Evolutionary conservation across 2,329 filamentous ascomycete genomes (phyloP), one percentile per base, ranked within the genome.

Genomic region (Fonsecaea pedrosoi): DNA sequence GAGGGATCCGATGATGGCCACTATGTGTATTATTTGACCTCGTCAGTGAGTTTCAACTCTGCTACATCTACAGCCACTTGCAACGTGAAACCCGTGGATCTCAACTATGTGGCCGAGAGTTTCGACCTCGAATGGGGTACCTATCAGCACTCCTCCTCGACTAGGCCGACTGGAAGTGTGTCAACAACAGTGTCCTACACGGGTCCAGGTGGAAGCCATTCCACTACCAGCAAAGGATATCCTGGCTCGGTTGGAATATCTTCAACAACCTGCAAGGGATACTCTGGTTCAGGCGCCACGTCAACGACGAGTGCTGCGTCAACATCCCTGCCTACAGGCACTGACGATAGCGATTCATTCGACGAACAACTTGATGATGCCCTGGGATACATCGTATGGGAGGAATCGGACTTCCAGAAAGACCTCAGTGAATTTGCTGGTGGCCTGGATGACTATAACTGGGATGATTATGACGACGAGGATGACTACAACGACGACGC

Each of bases 11-110:
- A 45, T 45, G 40, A 45, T 13, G 40, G 40, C 15, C 40, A 45
- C 40, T 45, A 45, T 45, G 40, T 45, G 40, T 45, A 45, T 45
- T 45, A 45, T 45, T n/a, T 45, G n/a, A 45, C 40, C 18, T 45
- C 40, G 15, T 45, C 40, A n/a, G 40, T 45, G n/a, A 45, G 40
- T 8, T 45, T 45, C 15, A n/a, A 45, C 40, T 45, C 40, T 45
- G n/a, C 40, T 2, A 45, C 40, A 45, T 45, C 40, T 7, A 45
- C 40, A 3, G 40, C 40, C 40, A 18, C 40, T 45, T 45, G 40
- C 4, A 18, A 45, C 15, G 40, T 45, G 40, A 45, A 45, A n/a
- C 15, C 40, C 40, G 40, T 45, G 40, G 40, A 45, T 45, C 40
- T 45, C 40, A 18, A 45, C n/a, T 45, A 45, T 9, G 40, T 45